Evolutionary conservation across 257 asterid species (phyloP).

Genomic region (Euphrasia confusa): DNA sequence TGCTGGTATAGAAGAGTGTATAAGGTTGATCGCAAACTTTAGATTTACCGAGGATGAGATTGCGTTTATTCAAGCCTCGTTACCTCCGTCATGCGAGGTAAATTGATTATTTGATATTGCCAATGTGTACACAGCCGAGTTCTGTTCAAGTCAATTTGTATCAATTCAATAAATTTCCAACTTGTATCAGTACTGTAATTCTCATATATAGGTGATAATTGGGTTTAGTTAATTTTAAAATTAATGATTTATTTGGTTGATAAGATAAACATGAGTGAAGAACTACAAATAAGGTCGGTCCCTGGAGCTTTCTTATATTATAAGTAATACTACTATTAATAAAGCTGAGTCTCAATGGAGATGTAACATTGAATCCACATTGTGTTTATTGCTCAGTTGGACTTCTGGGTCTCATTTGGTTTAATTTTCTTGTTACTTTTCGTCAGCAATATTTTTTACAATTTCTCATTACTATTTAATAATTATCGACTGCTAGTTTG

Average conservation of each 20-base stretch:
- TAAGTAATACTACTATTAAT: neutral
- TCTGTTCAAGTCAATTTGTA: too few relatives aligned
- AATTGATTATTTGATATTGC: conserved; percentile 10
- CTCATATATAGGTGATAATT: conserved; percentile 13
- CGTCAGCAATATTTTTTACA: neutral
- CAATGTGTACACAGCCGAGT: conserved; percentile 1
- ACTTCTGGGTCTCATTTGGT: conserved; percentile 9
- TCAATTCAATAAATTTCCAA: neutral
- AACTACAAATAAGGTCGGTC: neutral
- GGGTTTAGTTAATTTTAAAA: neutral
- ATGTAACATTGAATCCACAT: conserved; percentile 1
- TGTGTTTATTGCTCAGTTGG: conserved; percentile 11
- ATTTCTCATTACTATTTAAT: neutral
- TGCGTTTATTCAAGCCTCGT: conserved; percentile 52
- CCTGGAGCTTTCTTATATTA: neutral
- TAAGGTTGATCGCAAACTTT: conserved; percentile 77
- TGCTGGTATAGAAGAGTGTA: conserved; percentile 97
- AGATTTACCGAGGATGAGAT: conserved; percentile 75
- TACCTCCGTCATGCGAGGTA: conserved; percentile 90
- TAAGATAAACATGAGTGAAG: neutral
- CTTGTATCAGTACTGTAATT: neutral
- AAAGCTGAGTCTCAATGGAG: too few relatives aligned
- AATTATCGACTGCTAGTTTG: conserved; percentile 7
- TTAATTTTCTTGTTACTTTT: conserved; percentile 10
- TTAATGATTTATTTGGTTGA: neutral